These are phyloP conservation scores for Rosa hybrid DNA, from an alignment of 331 rosid species.

Conservation along the genomic window DNA sequence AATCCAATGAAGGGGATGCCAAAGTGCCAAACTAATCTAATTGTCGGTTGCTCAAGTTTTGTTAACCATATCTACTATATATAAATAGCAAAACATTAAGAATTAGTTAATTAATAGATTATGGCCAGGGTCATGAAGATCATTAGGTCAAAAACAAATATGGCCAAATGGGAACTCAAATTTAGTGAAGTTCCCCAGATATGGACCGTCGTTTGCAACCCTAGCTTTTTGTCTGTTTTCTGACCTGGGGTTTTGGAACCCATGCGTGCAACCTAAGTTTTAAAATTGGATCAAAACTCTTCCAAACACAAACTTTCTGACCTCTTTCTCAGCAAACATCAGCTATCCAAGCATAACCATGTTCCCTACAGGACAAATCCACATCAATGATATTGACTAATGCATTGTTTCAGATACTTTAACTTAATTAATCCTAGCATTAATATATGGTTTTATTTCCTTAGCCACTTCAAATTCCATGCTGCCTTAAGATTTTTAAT, in stretches of 20 bases:
- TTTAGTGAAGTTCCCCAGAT: slow-evolving; percentile 18
- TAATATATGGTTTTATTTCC: background rate
- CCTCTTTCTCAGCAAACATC: slow-evolving; percentile 28
- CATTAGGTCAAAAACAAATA: slow-evolving; percentile 21
- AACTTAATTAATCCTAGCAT: background rate
- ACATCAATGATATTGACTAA: slow-evolving; percentile 24
- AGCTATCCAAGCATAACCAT: slow-evolving; percentile 3
- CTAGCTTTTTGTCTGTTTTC: slow-evolving; percentile 39
- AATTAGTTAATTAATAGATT: slow-evolving; percentile 10
- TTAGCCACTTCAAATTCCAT: slow-evolving; percentile 15
- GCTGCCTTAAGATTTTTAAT: background rate
- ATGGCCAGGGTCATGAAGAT: slow-evolving; percentile 8
- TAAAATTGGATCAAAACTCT: slow-evolving; percentile 35
- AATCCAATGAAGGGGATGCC: background rate
- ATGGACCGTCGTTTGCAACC: slow-evolving; percentile 36
- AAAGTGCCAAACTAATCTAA: background rate
- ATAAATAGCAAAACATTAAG: slow-evolving; percentile 2
- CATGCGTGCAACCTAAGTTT: slow-evolving; percentile 38
- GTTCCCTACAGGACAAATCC: slow-evolving; percentile 14
- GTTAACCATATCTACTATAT: slow-evolving; percentile 23
- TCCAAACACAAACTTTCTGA: slow-evolving; percentile 20
- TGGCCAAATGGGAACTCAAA: slow-evolving; percentile 30
- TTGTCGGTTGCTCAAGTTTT: slow-evolving; percentile 15
- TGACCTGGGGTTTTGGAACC: slow-evolving; percentile 30
- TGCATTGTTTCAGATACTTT: background rate